phyloP scores from a whole-genome alignment of 805 yeast genomes.

The Suhomyces faveliae region DNA sequence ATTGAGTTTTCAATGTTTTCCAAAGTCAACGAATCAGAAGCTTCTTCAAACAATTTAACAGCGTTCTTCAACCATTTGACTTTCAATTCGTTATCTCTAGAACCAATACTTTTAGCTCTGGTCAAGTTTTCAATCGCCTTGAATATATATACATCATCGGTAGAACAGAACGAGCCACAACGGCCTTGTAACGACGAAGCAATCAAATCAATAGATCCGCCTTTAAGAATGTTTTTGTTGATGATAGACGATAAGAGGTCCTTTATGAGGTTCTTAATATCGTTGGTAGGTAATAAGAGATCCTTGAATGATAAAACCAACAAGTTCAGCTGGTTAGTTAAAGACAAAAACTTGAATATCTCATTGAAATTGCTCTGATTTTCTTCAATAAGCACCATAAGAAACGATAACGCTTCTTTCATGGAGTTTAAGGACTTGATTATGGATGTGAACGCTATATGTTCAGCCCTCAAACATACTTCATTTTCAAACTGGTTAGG shows the following conservation, averaged over 20 bases:
- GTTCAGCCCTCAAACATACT: constrained; percentile 83
- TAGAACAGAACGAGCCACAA: constrained; percentile 92
- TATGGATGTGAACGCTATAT: constrained; percentile 78
- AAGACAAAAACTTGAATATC: constrained; percentile 64
- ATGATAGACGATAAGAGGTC: constrained; percentile 87
- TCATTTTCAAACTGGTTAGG: constrained; percentile 54
- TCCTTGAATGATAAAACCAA: constrained; percentile 68
- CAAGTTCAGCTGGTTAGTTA: constrained; percentile 67
- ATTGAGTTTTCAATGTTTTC: constrained; percentile 83
- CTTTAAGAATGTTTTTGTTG: constrained; percentile 81
- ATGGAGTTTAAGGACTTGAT: constrained; percentile 71
- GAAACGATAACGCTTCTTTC: constrained; percentile 87
- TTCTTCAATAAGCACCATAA: constrained; percentile 79
- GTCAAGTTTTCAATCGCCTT: constrained; percentile 91
- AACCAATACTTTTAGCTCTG: constrained; percentile 74
- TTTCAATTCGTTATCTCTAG: constrained; percentile 67
- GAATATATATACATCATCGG: constrained; percentile 89
- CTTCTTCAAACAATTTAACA: constrained; percentile 70
- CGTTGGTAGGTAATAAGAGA: constrained; percentile 68
- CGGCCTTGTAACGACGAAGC: constrained; percentile 86
- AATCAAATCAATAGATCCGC: constrained; percentile 89
- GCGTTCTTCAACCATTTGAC: constrained; percentile 69
- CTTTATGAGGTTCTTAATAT: constrained; percentile 65
- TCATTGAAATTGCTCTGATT: constrained; percentile 55
- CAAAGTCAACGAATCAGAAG: constrained; percentile 71